A percentile compares a stretch with the other conserved stretches of the same genome.
Conservation (phyloP, 257 asterid species). For the Solanum chmielewskii region DNA sequence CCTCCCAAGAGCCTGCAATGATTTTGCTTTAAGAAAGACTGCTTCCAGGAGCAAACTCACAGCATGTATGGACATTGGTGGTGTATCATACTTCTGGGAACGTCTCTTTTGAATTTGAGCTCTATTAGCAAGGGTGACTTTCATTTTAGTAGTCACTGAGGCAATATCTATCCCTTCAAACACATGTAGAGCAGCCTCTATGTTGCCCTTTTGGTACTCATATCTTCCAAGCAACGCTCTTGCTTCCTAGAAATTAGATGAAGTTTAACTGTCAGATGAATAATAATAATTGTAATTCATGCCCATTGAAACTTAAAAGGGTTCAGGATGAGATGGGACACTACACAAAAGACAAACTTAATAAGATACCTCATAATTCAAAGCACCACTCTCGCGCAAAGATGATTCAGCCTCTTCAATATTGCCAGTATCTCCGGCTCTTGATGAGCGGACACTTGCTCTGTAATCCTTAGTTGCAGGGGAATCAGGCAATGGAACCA, state of each 20-base stretch:
- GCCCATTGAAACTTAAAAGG: not conserved
- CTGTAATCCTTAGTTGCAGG: constrained; percentile 43
- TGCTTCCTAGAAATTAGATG: constrained; percentile 60
- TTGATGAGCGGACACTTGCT: constrained; percentile 40
- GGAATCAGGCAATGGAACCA: constrained; percentile 46
- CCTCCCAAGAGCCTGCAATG: constrained; percentile 75
- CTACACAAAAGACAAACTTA: not conserved
- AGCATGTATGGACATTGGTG: constrained; percentile 79
- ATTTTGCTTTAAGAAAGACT: constrained; percentile 69
- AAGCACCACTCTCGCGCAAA: constrained; percentile 65
- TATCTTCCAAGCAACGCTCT: constrained; percentile 88
- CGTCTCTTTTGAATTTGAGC: constrained; percentile 47
- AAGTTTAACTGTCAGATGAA: not conserved
- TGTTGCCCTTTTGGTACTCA: constrained; percentile 83
- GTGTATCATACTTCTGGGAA: constrained; percentile 35
- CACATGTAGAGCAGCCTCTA: constrained; percentile 86
- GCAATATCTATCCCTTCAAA: constrained; percentile 85
- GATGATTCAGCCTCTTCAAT: constrained; percentile 89
- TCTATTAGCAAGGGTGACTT: constrained; percentile 40
- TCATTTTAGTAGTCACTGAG: constrained; percentile 68
- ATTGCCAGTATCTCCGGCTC: constrained; percentile 51
- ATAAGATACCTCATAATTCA: constrained; percentile 60
- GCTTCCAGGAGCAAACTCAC: constrained; percentile 86
- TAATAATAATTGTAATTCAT: not conserved
- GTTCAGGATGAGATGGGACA: not conserved